Conservation (phyloP, 2,329 filamentous ascomycete species). For the Colletotrichum chlorophyti region DNA sequence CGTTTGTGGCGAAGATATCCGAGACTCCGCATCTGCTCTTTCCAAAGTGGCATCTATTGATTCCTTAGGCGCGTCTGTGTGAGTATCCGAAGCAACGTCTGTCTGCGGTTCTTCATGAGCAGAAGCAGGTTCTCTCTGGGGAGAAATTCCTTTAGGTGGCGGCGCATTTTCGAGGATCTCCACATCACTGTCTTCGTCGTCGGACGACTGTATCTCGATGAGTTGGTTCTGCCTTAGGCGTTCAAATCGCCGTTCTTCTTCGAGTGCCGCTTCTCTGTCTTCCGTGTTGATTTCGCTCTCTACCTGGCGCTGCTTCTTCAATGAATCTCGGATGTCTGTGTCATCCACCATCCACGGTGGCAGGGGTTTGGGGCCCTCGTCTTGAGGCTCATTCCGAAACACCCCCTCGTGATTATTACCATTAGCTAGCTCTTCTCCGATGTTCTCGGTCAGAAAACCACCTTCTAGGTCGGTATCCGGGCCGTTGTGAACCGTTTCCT, state of each 20-base stretch:
- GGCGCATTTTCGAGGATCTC: constrained; percentile 61
- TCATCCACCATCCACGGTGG: constrained; percentile 78
- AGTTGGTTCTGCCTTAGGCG: constrained; percentile 54
- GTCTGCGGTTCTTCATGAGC: constrained; percentile 20
- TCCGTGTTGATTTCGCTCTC: constrained; percentile 70
- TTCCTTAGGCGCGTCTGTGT: background rate
- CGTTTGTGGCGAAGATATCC: constrained; percentile 21
- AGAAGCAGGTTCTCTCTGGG: background rate
- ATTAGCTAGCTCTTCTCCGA: constrained; percentile 32
- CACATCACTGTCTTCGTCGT: constrained; percentile 63
- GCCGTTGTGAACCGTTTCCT: constrained; percentile 11
- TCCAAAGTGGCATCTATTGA: background rate
- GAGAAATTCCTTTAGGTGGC: constrained; percentile 33
- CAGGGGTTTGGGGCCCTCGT: constrained; percentile 62
- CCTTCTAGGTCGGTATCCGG: constrained; percentile 38
- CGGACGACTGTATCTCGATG: constrained; percentile 69
- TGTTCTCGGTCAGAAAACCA: constrained; percentile 42
- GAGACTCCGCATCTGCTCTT: background rate
- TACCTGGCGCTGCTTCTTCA: constrained; percentile 63
- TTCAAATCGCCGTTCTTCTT: constrained; percentile 57
- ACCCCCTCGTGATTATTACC: constrained; percentile 65
- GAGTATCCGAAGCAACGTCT: background rate
- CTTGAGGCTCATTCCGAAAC: constrained; percentile 61
- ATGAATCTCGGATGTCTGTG: constrained; percentile 69
- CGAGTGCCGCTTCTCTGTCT: constrained; percentile 62